These are phyloP conservation scores for Vigna angularis DNA, from an alignment of 306 rosid genomes.

Conservation along the genomic window DNA sequence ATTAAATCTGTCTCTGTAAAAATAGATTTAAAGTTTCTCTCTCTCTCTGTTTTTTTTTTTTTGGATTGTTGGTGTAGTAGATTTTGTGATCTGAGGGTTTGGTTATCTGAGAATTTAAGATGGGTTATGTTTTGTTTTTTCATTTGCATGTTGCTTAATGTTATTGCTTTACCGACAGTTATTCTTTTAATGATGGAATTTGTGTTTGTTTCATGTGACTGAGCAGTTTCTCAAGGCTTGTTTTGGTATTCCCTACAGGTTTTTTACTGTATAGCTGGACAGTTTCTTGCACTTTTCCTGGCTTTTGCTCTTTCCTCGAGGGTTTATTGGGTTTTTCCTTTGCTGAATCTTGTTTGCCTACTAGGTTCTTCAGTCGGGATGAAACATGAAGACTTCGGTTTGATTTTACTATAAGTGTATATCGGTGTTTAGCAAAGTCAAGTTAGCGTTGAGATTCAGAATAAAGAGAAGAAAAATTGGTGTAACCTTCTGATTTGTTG, in stretches of 20 bases:
- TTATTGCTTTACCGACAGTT: slow-evolving; percentile 18
- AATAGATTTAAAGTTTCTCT: slow-evolving; percentile 16
- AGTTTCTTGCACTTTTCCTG: slow-evolving; percentile 45
- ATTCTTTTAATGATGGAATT: slow-evolving; percentile 33
- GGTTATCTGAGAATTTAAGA: slow-evolving; percentile 16
- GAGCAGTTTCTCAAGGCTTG: slow-evolving; percentile 44
- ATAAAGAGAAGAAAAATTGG: slow-evolving; percentile 24
- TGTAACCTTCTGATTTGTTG: slow-evolving; percentile 24
- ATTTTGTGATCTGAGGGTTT: slow-evolving; percentile 40
- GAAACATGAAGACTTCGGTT: slow-evolving; percentile 32
- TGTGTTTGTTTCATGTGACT: slow-evolving; percentile 30
- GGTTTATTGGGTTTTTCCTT: slow-evolving; percentile 44
- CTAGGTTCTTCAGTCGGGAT: slow-evolving; percentile 40
- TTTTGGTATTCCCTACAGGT: slow-evolving; percentile 52
- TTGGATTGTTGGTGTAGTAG: slow-evolving; percentile 14
- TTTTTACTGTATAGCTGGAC: slow-evolving; percentile 49
- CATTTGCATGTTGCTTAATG: slow-evolving; percentile 31
- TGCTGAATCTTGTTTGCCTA: slow-evolving; percentile 46
- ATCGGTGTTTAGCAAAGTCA: slow-evolving; percentile 12
- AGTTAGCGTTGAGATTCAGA: slow-evolving; percentile 32
- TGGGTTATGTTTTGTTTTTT: slow-evolving; percentile 23
- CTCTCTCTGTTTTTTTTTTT: background rate
- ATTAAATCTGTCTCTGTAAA: background rate
- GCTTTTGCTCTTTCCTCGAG: slow-evolving; percentile 48
- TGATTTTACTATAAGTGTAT: slow-evolving; percentile 10